Percentiles rank a stretch among this genome's conserved stretches.
Evolutionary conservation across 352 stramenopile genomes (phyloP).

Genomic region (Globisporangium recalcitrans): DNA sequence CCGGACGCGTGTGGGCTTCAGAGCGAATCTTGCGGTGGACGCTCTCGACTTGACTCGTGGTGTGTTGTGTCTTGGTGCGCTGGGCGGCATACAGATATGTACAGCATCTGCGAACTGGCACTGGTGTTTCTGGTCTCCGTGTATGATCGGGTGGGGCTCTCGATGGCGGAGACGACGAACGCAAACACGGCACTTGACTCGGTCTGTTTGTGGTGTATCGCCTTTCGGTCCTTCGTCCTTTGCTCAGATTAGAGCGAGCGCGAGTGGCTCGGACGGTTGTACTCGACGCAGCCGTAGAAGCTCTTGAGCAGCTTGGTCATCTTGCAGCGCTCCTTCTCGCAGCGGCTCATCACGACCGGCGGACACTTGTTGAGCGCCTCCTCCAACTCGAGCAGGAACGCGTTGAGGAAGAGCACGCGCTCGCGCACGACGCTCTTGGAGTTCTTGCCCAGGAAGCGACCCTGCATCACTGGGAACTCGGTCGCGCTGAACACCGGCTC

Average conservation of each 20-base stretch:
- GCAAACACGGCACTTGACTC: slow-evolving; percentile 8
- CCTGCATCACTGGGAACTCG: slow-evolving; percentile 72
- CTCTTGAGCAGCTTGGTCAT: slow-evolving; percentile 84
- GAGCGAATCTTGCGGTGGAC: neutral
- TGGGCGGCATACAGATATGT: slow-evolving; percentile 2
- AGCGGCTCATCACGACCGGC: slow-evolving; percentile 61
- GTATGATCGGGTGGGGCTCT: neutral
- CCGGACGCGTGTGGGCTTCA: neutral
- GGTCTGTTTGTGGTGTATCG: slow-evolving; percentile 3
- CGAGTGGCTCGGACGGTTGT: slow-evolving; percentile 36
- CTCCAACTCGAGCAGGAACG: slow-evolving; percentile 73
- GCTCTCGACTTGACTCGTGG: neutral
- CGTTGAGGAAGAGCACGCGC: slow-evolving; percentile 75
- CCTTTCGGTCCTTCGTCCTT: too few species aligned
- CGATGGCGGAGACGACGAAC: neutral
- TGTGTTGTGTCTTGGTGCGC: neutral
- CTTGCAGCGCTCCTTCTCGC: slow-evolving; percentile 79
- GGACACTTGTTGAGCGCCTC: slow-evolving; percentile 76
- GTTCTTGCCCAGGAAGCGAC: slow-evolving; percentile 75
- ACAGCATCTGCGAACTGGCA: slow-evolving; percentile 6
- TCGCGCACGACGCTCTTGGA: slow-evolving; percentile 72
- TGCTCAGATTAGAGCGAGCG: slow-evolving; percentile 37
- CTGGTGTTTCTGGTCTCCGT: slow-evolving; percentile 5
- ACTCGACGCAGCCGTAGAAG: slow-evolving; percentile 69
- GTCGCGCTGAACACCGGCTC: slow-evolving; percentile 62